Evolutionary conservation across 1,139 yeast genomes (phyloP).

Genomic region (Scheffersomyces titani): DNA sequence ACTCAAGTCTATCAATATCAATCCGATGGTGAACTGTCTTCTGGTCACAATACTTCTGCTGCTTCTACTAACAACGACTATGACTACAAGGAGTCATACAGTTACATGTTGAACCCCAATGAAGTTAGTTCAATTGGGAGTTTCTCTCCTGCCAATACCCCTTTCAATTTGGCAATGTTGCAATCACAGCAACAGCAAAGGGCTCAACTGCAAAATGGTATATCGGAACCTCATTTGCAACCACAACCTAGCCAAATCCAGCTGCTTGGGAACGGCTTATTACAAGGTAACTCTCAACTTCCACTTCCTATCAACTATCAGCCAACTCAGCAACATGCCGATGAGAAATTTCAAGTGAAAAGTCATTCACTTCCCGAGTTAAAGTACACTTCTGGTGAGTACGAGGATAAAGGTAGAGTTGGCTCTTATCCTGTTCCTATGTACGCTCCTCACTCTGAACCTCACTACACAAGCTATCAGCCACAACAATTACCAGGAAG

Average conservation of each 20-base stretch:
- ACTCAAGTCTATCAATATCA: constrained; percentile 7
- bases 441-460: neutral
- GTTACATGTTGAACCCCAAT: constrained; percentile 9
- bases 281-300: neutral
- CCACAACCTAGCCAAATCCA: neutral
- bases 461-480: constrained; percentile 1
- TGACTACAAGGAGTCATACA: constrained; percentile 12
- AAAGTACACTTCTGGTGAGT: neutral
- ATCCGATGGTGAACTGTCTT: constrained; percentile 8
- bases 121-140: constrained; percentile 6
- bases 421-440: neutral
- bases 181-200: constrained; percentile 1
- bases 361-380: neutral
- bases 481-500: neutral
- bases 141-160: constrained; percentile 10
- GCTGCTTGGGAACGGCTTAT: neutral
- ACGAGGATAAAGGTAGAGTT: neutral
- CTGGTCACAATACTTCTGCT: constrained; percentile 2
- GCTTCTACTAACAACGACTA: constrained; percentile 5
- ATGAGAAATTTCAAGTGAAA: neutral
- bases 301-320: neutral
- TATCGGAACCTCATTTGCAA: constrained; percentile 1
- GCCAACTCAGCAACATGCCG: constrained; percentile 1
- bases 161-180: constrained; percentile 6
- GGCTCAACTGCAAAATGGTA: constrained; percentile 1